Evolutionary conservation across 768 basidiomycete genomes (phyloP), one percentile per base, ranked within the genome.

Genomic region (Lentinula raphanica): DNA sequence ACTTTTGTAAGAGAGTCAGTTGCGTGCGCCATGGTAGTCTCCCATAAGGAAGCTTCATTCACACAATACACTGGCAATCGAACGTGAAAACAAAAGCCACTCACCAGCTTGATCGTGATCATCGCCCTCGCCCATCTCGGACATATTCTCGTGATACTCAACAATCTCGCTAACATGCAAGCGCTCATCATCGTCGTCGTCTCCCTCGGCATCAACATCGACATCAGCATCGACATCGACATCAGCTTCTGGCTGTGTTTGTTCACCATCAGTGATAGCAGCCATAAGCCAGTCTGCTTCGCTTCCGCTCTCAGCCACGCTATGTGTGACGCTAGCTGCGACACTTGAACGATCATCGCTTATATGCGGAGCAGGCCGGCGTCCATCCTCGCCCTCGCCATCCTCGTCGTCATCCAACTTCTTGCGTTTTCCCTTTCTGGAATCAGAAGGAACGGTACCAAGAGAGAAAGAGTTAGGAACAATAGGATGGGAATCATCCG

Each of bases 281-380:
- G 89, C 90, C 90, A 92, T 92, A 42, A 92, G 77, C 90, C 90
- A 92, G 72, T 92, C 90, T 54, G 78, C 86, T 69, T 92, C 90
- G 71, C 88, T 90, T 32, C 82, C 79, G 50, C 87, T 86, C 63
- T 88, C 87, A 50, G 88, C 82, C 56, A 79, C 82, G 65, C 88
- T 91, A 46, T 83, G 84, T 51, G 81, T 77, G 59, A 76, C 80
- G 74, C 82, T 83, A 58, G 78, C 75, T 58, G 82, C 76, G 56
- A 81, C 77, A 69, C 81, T 83, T 25, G 78, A 78, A 59, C 77
- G 72, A 70, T 90, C 88, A 64, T 79, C 79, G 71, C 75, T 79
- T 66, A 74, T 64, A n/a, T 68, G 68, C 28, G 85, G 85, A 25
- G 86, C 86, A 40, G 82, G 81, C 60, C 75, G 80, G 62, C 88